A percentile compares a stretch with the other conserved stretches of the same genome.
These are phyloP conservation scores for Solanum boliviense DNA, from an alignment of 257 asterid species.

Conservation along the genomic window DNA sequence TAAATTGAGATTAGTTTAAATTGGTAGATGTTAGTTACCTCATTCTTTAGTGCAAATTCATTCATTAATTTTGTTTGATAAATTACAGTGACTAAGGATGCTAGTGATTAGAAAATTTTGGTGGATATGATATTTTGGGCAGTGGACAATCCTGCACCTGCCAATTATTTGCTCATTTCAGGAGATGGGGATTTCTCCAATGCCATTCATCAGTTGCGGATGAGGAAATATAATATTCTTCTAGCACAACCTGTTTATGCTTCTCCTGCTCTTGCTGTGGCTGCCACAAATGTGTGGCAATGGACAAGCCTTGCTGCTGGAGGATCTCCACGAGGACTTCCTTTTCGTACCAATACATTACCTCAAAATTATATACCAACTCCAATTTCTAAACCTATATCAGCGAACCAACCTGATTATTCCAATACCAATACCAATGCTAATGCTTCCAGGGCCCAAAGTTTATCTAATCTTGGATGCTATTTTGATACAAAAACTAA, in stretches of 20 bases:
- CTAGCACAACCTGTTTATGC: constrained; percentile 40
- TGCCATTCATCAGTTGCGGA: constrained; percentile 42
- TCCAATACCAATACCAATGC: not conserved
- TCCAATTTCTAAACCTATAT: not conserved
- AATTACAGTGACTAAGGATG: constrained; percentile 34
- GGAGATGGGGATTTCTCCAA: constrained; percentile 49
- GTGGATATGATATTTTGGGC: constrained; percentile 56
- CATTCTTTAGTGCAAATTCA: not conserved
- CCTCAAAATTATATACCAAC: not conserved
- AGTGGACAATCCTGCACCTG: constrained; percentile 54
- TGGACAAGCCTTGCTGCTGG: constrained; percentile 36
- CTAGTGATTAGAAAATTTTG: constrained; percentile 40
- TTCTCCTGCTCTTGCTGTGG: constrained; percentile 38
- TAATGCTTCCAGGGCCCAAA: not conserved
- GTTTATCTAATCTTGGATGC: not conserved
- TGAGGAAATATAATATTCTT: constrained; percentile 44
- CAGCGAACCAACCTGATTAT: not conserved
- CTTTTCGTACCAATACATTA: not conserved
- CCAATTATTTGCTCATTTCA: constrained; percentile 41
- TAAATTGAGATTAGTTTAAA: too few species aligned
- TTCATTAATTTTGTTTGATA: not conserved
- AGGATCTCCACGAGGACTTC: constrained; percentile 11
- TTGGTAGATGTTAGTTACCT: not conserved
- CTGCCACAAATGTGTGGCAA: constrained; percentile 39
- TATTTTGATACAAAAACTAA: not conserved